Evolutionary conservation across 2,329 filamentous ascomycete species (phyloP), one percentile per base, ranked within the genome.

Genomic region (Colletotrichum higginsianum): DNA sequence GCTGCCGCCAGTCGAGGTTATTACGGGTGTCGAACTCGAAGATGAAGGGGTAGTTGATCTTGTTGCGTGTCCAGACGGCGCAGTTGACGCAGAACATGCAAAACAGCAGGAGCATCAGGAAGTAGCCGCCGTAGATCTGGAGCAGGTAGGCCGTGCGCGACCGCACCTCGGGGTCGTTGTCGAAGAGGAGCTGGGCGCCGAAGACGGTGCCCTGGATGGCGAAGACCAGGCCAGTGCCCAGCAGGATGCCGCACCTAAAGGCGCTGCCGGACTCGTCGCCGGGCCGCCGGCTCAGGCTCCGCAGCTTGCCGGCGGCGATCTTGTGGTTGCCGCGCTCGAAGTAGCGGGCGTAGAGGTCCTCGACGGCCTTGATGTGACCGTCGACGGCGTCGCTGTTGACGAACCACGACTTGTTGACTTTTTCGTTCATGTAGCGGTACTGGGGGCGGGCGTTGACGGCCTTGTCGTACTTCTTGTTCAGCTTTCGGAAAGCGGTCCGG

Each of bases 391-490:
- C 93, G 79, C 95, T 98, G 79, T 94, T 92, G 50, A 98, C 96
- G 77, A 99, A 99, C 88, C 94, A 94, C 1, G 95, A 89, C 74
- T 92, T 92, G 83, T 94, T 96, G 76, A 99, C 95, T 79, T 96
- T 96, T 76, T 98, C 95, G 42, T 92, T 92, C 89, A 98, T 93
- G 81, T 96, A 98, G 38, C 92, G 89, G 78, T 93, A 88, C 0
- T 92, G 88, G 0, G 94, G 94, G 13, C 92, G 89, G 50, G 94
- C 92, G 76, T 95, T 90, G 67, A 95, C 90, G 2, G 93, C 90
- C 83, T 98, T 99, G 86, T 98, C 95, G 80, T 97, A 98, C 82
- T 99, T 99, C 82, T 99, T 99, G 83, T 97, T 98, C 79, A 99
- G 94, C 81, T 99, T 99, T 42, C 95, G 92, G 78, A 98, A 98